These are phyloP conservation scores for Medicago arabica DNA, from an alignment of 306 rosid genomes.

Conservation along the genomic window DNA sequence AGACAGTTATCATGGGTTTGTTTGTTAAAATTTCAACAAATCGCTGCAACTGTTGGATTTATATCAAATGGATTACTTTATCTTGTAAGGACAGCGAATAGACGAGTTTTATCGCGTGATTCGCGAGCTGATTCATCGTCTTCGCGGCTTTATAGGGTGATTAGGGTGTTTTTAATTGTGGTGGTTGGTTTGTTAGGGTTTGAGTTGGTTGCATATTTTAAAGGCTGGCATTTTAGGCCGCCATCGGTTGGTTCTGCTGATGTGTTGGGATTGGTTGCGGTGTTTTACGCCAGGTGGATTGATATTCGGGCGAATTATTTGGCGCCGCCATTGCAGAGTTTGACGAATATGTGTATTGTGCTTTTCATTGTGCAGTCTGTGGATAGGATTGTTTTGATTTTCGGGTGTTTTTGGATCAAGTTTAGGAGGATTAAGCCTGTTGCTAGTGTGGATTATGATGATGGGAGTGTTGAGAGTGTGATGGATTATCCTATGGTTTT, in stretches of 20 bases:
- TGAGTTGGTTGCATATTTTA: constrained; percentile 87
- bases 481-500: constrained; percentile 91
- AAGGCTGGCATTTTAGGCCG: constrained; percentile 94
- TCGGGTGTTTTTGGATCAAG: constrained; percentile 97
- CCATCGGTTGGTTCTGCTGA: constrained; percentile 74
- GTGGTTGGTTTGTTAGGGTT: constrained; percentile 64
- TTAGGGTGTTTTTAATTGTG: constrained; percentile 66
- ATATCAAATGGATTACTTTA: constrained; percentile 49
- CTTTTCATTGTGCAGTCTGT: constrained; percentile 87
- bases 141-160: constrained; percentile 74
- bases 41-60: constrained; percentile 59
- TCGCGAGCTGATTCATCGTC: constrained; percentile 60
- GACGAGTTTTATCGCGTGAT: constrained; percentile 27
- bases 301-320: constrained; percentile 68
- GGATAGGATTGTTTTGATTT: constrained; percentile 77
- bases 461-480: constrained; percentile 47
- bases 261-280: constrained; percentile 64
- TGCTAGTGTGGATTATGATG: constrained; percentile 65
- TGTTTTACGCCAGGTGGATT: constrained; percentile 75
- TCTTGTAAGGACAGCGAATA: constrained; percentile 72
- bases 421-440: constrained; percentile 73
- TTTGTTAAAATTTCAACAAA: constrained; percentile 70
- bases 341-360: constrained; percentile 78
- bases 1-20: constrained; percentile 87
- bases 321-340: constrained; percentile 86